Percentiles rank a stretch among this genome's conserved stretches.
These are phyloP conservation scores for Russula vinacea DNA, from an alignment of 768 basidiomycete genomes.

Conservation along the genomic window DNA sequence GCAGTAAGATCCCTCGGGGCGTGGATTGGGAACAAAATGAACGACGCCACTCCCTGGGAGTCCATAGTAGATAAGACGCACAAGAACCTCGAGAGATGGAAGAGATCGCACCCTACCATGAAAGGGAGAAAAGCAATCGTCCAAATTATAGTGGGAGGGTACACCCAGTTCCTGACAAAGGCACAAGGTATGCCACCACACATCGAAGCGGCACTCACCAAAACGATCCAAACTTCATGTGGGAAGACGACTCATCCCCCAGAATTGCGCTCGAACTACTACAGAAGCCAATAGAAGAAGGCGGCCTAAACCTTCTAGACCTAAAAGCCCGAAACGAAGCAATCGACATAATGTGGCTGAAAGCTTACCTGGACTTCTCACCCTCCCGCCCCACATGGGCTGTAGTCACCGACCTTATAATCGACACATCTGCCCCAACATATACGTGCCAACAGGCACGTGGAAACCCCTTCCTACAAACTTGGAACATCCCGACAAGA, in stretches of 20 bases:
- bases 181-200: no score
- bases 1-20: no score
- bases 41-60: no score
- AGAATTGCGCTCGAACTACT: constrained; percentile 5
- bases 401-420: not conserved
- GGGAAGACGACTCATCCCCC: not conserved
- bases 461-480: constrained; percentile 21
- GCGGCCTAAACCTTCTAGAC: constrained; percentile 21
- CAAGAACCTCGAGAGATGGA: no score
- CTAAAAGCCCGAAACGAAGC: constrained; percentile 22
- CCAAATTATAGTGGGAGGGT: no score
- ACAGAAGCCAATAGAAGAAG: not conserved
- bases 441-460: not conserved
- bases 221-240: no score
- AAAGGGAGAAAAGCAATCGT: no score
- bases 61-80: no score
- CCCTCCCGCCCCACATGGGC: constrained; percentile 24
- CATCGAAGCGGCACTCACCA: no score
- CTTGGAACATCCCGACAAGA: constrained; percentile 7
- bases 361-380: constrained; percentile 21
- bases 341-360: constrained; percentile 25
- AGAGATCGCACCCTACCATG: no score
- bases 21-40: no score
- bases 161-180: no score
- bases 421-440: not conserved